phyloP scores from a whole-genome alignment of 306 rosid species.

The Pyrus communis region DNA sequence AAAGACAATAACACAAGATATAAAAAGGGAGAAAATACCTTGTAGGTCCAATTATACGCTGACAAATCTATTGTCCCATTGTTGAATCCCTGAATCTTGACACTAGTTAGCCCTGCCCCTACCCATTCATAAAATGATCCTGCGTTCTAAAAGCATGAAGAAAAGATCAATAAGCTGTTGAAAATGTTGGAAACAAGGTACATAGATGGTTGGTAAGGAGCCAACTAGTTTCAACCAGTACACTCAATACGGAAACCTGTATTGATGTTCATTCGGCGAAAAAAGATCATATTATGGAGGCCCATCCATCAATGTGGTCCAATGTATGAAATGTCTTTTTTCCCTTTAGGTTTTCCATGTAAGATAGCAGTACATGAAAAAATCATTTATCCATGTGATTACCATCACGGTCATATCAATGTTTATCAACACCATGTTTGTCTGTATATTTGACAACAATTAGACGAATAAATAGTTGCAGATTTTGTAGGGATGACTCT shows the following conservation, averaged over 20 bases:
- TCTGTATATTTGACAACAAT: background rate
- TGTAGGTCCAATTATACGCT: conserved; percentile 69
- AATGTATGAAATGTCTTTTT: background rate
- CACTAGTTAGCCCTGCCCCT: conserved; percentile 79
- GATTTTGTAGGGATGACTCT: background rate
- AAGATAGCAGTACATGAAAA: background rate
- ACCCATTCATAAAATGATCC: conserved; percentile 80
- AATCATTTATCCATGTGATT: background rate
- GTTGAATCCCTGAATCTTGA: conserved; percentile 55
- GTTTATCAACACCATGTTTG: background rate
- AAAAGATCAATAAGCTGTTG: conserved; percentile 6
- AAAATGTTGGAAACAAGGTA: conserved; percentile 2
- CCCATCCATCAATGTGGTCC: background rate
- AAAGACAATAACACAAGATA: background rate
- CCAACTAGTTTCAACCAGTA: background rate
- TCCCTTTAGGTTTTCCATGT: background rate
- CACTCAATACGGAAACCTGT: background rate
- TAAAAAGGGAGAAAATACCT: conserved; percentile 37
- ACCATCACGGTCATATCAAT: background rate
- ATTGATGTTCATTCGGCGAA: background rate
- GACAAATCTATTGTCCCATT: conserved; percentile 69
- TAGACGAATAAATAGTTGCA: background rate
- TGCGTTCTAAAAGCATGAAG: conserved; percentile 49
- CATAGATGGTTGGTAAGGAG: background rate
- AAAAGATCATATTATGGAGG: too few relatives aligned